These are phyloP conservation scores for Effrenium voratum DNA, from an alignment of 73 alveolate species.

Conservation along the genomic window DNA sequence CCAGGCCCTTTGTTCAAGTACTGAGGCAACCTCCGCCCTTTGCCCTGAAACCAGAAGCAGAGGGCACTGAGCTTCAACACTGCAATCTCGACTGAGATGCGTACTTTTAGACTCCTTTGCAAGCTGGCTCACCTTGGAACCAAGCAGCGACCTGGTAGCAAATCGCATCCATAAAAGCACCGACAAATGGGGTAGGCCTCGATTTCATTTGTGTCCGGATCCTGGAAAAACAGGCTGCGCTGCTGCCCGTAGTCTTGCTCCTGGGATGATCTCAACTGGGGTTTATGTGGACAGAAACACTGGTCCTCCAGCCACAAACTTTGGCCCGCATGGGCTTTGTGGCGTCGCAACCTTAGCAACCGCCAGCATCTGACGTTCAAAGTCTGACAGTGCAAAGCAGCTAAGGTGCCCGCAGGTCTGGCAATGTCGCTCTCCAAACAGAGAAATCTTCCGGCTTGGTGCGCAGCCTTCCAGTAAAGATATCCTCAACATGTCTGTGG, in stretches of 20 bases:
- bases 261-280: background rate
- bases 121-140: too few relatives aligned
- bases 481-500: background rate
- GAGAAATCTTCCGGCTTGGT: constrained; percentile 12
- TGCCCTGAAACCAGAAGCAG: too few relatives aligned
- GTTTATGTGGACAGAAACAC: too few relatives aligned
- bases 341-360: constrained; percentile 1
- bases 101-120: too few relatives aligned
- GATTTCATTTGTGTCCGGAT: constrained; percentile 54
- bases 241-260: constrained; percentile 74
- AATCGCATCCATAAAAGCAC: too few relatives aligned
- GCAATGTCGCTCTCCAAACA: background rate
- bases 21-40: too few relatives aligned
- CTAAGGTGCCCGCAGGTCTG: background rate
- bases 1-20: too few relatives aligned
- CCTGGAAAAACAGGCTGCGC: constrained; percentile 56
- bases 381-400: background rate
- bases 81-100: too few relatives aligned
- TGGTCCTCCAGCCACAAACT: constrained; percentile 68
- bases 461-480: constrained; percentile 5
- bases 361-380: background rate
- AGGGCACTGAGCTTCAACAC: too few relatives aligned
- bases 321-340: constrained; percentile 26
- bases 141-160: too few relatives aligned
- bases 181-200: too few relatives aligned